phyloP scores from a whole-genome alignment of 169 alveolate genomes.

The Besnoitia besnoiti region DNA sequence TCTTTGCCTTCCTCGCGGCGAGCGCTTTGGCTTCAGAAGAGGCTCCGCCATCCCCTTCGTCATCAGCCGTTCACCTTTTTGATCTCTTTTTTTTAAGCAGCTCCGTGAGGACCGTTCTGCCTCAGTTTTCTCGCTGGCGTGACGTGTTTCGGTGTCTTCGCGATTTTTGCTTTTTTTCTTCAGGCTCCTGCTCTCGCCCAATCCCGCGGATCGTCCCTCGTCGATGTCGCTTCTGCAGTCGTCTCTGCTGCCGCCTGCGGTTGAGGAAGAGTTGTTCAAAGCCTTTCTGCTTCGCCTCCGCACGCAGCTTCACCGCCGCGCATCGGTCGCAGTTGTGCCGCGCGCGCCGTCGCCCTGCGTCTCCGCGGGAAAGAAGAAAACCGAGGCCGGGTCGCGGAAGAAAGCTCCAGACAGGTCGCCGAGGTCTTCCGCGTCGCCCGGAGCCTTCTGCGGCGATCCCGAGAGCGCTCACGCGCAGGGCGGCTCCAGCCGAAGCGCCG shows the following conservation, averaged over 20 bases:
- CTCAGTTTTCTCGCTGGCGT: no score
- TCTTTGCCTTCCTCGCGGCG: no score
- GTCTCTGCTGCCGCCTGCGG: slow-evolving; percentile 60
- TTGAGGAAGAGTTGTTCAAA: slow-evolving; percentile 52
- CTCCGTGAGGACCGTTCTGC: no score
- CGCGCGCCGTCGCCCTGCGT: background rate
- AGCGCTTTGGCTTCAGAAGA: no score
- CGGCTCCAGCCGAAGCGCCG: background rate
- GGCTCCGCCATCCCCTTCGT: no score
- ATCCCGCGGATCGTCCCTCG: slow-evolving; percentile 45
- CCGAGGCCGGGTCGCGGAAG: background rate
- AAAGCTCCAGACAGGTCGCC: background rate
- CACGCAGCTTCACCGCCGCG: background rate
- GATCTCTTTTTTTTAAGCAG: no score
- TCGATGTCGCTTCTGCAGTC: slow-evolving; percentile 61
- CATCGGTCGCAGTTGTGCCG: background rate
- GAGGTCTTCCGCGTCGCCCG: background rate
- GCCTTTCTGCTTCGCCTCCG: slow-evolving; percentile 59
- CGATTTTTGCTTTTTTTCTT: background rate
- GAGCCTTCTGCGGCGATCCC: background rate
- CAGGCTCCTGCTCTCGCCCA: slow-evolving; percentile 54
- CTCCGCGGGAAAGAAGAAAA: background rate
- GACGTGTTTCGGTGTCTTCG: background rate
- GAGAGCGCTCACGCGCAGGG: background rate
- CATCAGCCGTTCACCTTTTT: no score